Evolutionary conservation across 768 basidiomycete species (phyloP), one percentile per base, ranked within the genome.

Genomic region (Mrakia blollopis): DNA sequence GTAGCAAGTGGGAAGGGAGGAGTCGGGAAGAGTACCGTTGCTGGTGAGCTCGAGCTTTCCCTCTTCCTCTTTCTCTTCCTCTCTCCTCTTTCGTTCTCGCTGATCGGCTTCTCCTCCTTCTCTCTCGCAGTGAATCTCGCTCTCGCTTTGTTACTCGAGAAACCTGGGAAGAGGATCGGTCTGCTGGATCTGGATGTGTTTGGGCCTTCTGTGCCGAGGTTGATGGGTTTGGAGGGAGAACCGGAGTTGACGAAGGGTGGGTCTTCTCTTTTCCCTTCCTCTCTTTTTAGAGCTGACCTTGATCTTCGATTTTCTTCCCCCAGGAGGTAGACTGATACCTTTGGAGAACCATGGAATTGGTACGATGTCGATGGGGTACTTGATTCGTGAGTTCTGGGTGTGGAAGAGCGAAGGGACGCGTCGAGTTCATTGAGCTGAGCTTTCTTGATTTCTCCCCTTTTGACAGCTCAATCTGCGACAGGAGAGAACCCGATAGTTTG

Each of bases 291-390:
- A 16, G 73, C 63, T 60, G 44, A 54, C 28, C 41, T 14, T 67
- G 21, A 39, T 57, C 10, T 23, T 37, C 25, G 13, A 50, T 21
- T 21, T 14, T 54, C 39, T 79, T 7, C 28, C 2, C 6, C 0
- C 77, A 92, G 94, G 81, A 50, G 93, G 93, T 14, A 90, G 91
- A 30, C 86, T 98, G 39, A 81, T 91, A 16, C 96, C 95, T 0
- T 84, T 98, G 23, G 87, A 86, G 28, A 97, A 97, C 81, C 94
- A 98, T 83, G 92, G 93, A 21, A 80, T 98, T 2, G 90, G 92
- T 23, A 92, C 91, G 80, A 98, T 98, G 96, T 97, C 94, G 0
- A 97, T 99, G 89, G 96, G 94, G 3, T 99, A 94, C 82, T 88
- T 99, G 18, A 87, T 98, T 21, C 85, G 83, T 84, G 44, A 73